Percentiles rank a stretch among this genome's conserved stretches.
Conservation (phyloP, 805 yeast species). For the Wickerhamiella sergipiensis region DNA sequence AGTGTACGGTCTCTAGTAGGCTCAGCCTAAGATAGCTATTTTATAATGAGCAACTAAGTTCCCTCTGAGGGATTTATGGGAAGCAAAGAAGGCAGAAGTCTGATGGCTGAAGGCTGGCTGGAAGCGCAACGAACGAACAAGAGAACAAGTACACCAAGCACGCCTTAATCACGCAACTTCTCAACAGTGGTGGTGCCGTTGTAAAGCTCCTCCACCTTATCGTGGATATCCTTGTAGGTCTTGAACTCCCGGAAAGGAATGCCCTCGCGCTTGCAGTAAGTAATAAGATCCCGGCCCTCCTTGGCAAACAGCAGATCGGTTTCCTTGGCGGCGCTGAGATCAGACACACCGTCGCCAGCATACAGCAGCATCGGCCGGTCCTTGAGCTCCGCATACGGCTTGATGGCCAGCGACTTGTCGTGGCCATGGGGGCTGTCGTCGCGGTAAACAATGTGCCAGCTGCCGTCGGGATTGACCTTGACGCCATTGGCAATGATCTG, state of each 20-base stretch:
- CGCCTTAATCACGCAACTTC: conserved; percentile 3
- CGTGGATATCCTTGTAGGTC: conserved; percentile 58
- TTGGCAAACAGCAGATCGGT: conserved; percentile 90
- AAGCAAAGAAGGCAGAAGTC: too few species aligned
- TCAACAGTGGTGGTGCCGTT: conserved; percentile 25
- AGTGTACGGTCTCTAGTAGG: too few species aligned
- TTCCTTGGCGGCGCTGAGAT: conserved; percentile 87
- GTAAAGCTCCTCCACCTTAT: conserved; percentile 42
- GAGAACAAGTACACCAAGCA: too few species aligned
- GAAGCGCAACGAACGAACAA: too few species aligned
- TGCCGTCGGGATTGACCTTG: conserved; percentile 35
- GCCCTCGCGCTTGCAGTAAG: conserved; percentile 63
- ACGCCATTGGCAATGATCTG: conserved; percentile 77
- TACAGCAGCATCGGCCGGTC: conserved; percentile 62
- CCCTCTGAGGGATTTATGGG: too few species aligned
- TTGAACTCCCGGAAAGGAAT: conserved; percentile 80
- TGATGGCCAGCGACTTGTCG: conserved; percentile 78
- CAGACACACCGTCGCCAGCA: conserved; percentile 97
- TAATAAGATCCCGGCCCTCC: conserved; percentile 78
- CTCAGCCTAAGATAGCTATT: too few species aligned
- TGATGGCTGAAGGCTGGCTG: too few species aligned
- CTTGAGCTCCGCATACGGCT: conserved; percentile 27
- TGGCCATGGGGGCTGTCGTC: conserved; percentile 89
- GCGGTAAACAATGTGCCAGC: conserved; percentile 76
- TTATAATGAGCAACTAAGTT: too few species aligned